phyloP scores from a whole-genome alignment of 768 basidiomycete species.

The Naganishia randhawae region DNA sequence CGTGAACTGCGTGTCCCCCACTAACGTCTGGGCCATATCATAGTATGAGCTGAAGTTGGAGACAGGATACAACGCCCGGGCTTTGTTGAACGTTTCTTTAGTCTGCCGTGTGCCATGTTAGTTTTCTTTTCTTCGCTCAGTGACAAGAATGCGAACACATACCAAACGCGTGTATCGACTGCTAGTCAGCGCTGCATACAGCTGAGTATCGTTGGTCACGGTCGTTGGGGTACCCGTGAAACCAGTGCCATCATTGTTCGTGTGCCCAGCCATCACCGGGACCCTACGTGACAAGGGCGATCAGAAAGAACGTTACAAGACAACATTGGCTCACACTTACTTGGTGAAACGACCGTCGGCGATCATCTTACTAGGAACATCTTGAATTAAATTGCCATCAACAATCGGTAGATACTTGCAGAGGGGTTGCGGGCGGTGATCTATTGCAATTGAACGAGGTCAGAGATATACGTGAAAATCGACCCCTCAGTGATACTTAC shows the following conservation, averaged over 20 bases:
- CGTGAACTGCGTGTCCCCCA: slow-evolving; percentile 34
- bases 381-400: slow-evolving; percentile 30
- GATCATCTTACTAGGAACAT: slow-evolving; percentile 29
- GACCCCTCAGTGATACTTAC: slow-evolving; percentile 20
- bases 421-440: slow-evolving; percentile 30
- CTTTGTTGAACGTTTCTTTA: slow-evolving; percentile 31
- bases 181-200: slow-evolving; percentile 28
- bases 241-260: slow-evolving; percentile 33
- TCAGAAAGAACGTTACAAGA: neutral
- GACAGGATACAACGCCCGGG: slow-evolving; percentile 26
- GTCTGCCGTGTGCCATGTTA: slow-evolving; percentile 12
- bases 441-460: neutral
- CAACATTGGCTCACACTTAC: slow-evolving; percentile 6
- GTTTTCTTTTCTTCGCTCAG: neutral
- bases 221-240: slow-evolving; percentile 29
- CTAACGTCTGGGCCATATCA: slow-evolving; percentile 30
- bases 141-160: neutral
- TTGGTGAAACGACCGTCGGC: slow-evolving; percentile 22
- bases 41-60: slow-evolving; percentile 28
- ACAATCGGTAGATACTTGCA: slow-evolving; percentile 36
- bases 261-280: slow-evolving; percentile 34
- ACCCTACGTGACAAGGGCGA: slow-evolving; percentile 21
- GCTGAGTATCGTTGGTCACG: slow-evolving; percentile 27
- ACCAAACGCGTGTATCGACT: slow-evolving; percentile 30
- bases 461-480: neutral